phyloP scores from a whole-genome alignment of 2,329 filamentous ascomycete genomes.

The Fusarium odoratissimum region DNA sequence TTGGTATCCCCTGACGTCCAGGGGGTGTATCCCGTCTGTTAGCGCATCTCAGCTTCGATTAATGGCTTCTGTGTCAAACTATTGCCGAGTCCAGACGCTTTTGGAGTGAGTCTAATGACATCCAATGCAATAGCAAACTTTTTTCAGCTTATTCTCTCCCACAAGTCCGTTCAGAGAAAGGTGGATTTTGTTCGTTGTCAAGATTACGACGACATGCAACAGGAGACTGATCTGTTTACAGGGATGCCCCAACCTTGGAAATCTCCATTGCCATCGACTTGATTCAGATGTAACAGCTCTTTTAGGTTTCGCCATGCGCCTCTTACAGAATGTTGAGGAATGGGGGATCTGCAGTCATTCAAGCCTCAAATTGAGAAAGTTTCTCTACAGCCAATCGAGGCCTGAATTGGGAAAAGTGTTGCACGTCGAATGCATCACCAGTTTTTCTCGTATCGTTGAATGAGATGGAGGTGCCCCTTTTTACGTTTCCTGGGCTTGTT shows the following conservation, averaged over 20 bases:
- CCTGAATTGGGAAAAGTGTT: slow-evolving; percentile 28
- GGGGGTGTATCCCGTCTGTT: slow-evolving; percentile 7
- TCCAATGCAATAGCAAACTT: neutral
- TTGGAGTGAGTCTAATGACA: slow-evolving; percentile 4
- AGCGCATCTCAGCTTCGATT: slow-evolving; percentile 18
- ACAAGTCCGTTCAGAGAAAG: neutral
- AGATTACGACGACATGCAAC: slow-evolving; percentile 18
- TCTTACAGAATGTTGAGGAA: slow-evolving; percentile 30
- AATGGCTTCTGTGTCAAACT: slow-evolving; percentile 19
- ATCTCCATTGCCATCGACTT: slow-evolving; percentile 16
- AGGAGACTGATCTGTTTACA: slow-evolving; percentile 8
- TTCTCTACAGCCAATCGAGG: slow-evolving; percentile 13
- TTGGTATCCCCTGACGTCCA: slow-evolving; percentile 9
- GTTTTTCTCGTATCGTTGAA: slow-evolving; percentile 32
- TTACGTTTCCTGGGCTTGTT: slow-evolving; percentile 27
- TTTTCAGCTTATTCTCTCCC: slow-evolving; percentile 8
- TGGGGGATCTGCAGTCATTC: slow-evolving; percentile 28
- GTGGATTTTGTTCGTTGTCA: neutral
- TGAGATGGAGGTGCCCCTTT: slow-evolving; percentile 30
- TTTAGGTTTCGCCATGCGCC: slow-evolving; percentile 21
- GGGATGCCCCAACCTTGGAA: slow-evolving; percentile 10
- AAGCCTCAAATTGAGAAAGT: slow-evolving; percentile 21
- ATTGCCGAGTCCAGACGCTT: slow-evolving; percentile 30
- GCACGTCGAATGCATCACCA: slow-evolving; percentile 31
- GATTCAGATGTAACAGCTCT: slow-evolving; percentile 15